A percentile compares a stretch with the other conserved stretches of the same genome.
phyloP scores from a whole-genome alignment of 1,284 basidiomycete species.

The Cryptococcus sp. region DNA sequence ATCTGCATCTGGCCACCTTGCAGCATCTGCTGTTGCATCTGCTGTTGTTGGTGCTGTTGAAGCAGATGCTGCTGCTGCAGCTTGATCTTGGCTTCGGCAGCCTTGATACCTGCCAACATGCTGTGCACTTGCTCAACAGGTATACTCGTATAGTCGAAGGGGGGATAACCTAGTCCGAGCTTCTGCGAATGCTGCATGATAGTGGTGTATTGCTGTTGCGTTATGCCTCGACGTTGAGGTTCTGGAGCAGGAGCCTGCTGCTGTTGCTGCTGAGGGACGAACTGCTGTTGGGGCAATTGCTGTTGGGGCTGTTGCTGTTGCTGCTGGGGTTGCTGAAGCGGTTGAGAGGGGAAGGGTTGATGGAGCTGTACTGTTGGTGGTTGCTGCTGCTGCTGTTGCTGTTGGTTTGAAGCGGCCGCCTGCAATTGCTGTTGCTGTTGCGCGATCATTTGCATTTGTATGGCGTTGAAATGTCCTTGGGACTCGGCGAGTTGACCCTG shows the following conservation, averaged over 20 bases:
- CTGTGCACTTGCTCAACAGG: conserved; percentile 10
- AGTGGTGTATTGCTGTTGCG: conserved; percentile 12
- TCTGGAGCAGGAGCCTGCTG: conserved; percentile 4
- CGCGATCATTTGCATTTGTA: not conserved
- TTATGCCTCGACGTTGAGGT: conserved; percentile 11
- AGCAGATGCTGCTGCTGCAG: conserved; percentile 10
- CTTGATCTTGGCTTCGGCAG: conserved; percentile 12
- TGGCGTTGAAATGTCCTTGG: not conserved
- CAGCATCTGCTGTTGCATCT: conserved; percentile 14
- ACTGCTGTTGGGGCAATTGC: conserved; percentile 2
- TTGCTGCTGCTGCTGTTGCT: conserved; percentile 10
- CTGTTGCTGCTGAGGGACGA: conserved; percentile 8
- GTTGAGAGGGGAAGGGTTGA: conserved; percentile 6
- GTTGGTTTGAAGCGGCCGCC: not conserved
- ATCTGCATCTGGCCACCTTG: conserved; percentile 16
- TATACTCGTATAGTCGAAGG: conserved; percentile 16
- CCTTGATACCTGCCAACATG: conserved; percentile 10
- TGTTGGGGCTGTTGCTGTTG: not conserved
- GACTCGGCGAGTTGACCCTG: too few relatives aligned
- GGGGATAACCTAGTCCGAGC: conserved; percentile 11
- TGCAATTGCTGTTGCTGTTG: conserved; percentile 6
- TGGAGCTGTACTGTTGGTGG: conserved; percentile 4
- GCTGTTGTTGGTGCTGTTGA: conserved; percentile 8
- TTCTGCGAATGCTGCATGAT: conserved; percentile 17
- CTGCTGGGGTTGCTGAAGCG: conserved; percentile 1